A percentile compares a stretch with the other conserved stretches of the same genome.
These are phyloP conservation scores for Aspergillus asperescens DNA, from an alignment of 495 filamentous ascomycete genomes.

Conservation along the genomic window DNA sequence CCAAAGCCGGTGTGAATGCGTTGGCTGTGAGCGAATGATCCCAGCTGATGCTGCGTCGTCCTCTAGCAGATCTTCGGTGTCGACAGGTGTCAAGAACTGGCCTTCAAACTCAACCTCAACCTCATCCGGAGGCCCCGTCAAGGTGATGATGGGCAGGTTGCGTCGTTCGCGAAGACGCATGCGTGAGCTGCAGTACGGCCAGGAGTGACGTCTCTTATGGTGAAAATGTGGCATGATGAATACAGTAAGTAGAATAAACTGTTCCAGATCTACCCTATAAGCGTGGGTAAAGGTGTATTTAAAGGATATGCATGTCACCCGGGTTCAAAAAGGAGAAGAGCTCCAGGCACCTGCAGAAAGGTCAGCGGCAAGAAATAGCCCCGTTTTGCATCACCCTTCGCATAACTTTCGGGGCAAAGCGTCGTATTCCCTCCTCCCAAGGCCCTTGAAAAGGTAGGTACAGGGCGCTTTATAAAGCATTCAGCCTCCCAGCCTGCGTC, in stretches of 20 bases:
- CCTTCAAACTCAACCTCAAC: constrained; percentile 20
- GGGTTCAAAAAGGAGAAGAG: background rate
- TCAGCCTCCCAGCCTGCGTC: constrained; percentile 14
- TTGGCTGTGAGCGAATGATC: constrained; percentile 24
- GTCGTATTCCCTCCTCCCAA: background rate
- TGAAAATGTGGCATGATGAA: constrained; percentile 25
- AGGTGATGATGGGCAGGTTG: constrained; percentile 11
- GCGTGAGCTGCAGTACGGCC: constrained; percentile 36
- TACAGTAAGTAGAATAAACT: background rate
- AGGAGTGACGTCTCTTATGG: constrained; percentile 38
- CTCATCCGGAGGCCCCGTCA: constrained; percentile 14
- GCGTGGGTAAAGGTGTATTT: background rate
- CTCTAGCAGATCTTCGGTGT: constrained; percentile 22
- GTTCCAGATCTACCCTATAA: background rate
- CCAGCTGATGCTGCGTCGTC: constrained; percentile 35
- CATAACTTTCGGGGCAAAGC: constrained; percentile 7
- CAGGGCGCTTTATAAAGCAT: constrained; percentile 9
- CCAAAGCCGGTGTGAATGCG: constrained; percentile 22
- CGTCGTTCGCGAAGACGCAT: constrained; percentile 1
- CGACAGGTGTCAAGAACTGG: constrained; percentile 19
- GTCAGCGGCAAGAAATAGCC: background rate
- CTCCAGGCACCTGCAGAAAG: constrained; percentile 2
- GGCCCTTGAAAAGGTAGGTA: background rate
- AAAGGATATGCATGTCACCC: background rate
- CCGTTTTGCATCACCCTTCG: constrained; percentile 6